phyloP scores from a whole-genome alignment of 2,329 filamentous ascomycete genomes.

The Penicillium rolfsii region DNA sequence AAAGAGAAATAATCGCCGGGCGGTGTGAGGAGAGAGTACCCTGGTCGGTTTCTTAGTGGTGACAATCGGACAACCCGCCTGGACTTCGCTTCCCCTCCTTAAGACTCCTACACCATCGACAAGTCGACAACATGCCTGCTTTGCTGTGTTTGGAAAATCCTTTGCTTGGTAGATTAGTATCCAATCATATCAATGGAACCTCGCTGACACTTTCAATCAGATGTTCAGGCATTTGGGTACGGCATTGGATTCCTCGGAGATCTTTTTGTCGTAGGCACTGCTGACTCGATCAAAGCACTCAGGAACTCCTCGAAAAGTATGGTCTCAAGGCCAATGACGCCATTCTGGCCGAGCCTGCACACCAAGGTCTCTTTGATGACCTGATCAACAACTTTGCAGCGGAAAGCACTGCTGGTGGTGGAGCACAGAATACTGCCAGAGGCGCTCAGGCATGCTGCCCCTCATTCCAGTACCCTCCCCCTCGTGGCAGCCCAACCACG shows the following conservation, averaged over 20 bases:
- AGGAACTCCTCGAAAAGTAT: not conserved
- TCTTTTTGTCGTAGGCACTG: not conserved
- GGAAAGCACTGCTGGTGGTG: not conserved
- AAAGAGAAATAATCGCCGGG: not conserved
- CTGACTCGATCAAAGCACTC: not conserved
- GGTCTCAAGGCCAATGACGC: not conserved
- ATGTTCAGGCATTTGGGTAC: constrained; percentile 1
- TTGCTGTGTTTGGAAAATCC: constrained; percentile 1
- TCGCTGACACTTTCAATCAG: not conserved
- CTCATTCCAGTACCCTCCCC: not conserved
- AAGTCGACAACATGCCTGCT: not conserved
- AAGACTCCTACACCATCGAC: no score
- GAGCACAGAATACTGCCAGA: not conserved
- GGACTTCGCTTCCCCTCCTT: not conserved
- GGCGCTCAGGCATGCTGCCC: not conserved
- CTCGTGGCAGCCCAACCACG: not conserved
- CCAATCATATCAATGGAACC: not conserved
- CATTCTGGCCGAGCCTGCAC: not conserved
- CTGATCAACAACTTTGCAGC: not conserved
- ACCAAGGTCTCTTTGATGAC: not conserved
- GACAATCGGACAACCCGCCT: not conserved
- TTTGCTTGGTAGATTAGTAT: not conserved
- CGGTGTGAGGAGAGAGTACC: not conserved
- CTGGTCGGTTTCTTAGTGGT: not conserved
- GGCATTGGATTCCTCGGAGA: not conserved